Evolutionary conservation across 2,329 filamentous ascomycete genomes (phyloP), one percentile per base, ranked within the genome.

Genomic region (Dothistroma septosporum): DNA sequence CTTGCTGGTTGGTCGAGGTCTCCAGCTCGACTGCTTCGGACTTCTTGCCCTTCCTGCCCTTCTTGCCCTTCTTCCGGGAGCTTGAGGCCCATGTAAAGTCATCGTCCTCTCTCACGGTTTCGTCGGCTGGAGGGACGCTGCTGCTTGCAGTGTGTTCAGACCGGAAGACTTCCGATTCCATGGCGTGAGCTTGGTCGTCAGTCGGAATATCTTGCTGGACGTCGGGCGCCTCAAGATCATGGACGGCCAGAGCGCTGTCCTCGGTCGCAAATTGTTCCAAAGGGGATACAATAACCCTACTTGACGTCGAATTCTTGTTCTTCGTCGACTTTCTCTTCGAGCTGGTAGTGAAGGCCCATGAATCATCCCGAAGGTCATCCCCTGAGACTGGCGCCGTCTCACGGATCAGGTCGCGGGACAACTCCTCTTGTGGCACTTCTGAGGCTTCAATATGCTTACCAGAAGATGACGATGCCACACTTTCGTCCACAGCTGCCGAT

Each of bases 21-120:
- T 16, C 22, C 10, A 16, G 49, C 44, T 49, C 37, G 8, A 55
- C 47, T 10, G 47, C 31, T 21, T 52, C 22, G 8, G 61, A 21
- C 69, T 80, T 78, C 70, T 79, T 80, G 9, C 72, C 69, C 69
- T 80, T 78, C 70, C 79, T 80, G 9, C 72, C 69, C 62, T 79
- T 80, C 72, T 78, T 81, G 35, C 69, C 70, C 69, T 79, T 50
- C 24, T 53, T 53, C 50, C 33, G 35, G 9, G 50, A 53, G 24
- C 24, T 35, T 32, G 28, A 35, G 5, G 50, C 50, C 31, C n/a
- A 28, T 9, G 10, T 14, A 12, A 21, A 33, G 2, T 35, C 28
- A 35, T 53, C 50, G 31, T 21, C 50, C 4, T 32, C 24, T 12
- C 21, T 16, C 31, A 35, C 31, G 11, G 21, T 11, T 35, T 28